Conservation (phyloP, 2,329 filamentous ascomycete genomes). For the Alternaria viburni region DNA sequence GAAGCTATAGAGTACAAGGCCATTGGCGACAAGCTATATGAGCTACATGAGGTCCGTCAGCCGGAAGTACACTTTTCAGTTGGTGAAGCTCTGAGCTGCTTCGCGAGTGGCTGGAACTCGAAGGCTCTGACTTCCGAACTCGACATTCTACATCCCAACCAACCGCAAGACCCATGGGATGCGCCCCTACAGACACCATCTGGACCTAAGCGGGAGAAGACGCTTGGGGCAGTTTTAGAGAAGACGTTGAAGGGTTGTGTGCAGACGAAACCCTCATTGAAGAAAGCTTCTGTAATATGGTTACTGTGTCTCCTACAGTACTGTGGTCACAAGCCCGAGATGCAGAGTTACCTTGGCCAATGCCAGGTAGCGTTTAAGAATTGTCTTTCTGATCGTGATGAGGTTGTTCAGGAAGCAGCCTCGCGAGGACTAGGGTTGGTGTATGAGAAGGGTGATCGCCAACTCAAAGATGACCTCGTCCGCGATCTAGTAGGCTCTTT, state of each 20-base stretch:
- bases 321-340: constrained; percentile 76
- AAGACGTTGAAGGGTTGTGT: constrained; percentile 80
- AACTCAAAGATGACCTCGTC: constrained; percentile 80
- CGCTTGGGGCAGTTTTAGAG: constrained; percentile 65
- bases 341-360: constrained; percentile 76
- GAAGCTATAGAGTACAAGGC: constrained; percentile 53
- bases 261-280: constrained; percentile 83
- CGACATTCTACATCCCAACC: constrained; percentile 69
- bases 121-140: constrained; percentile 75
- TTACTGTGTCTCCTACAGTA: constrained; percentile 89
- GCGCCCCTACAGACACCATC: constrained; percentile 34
- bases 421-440: constrained; percentile 90
- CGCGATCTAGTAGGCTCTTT: constrained; percentile 89
- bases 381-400: constrained; percentile 85
- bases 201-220: constrained; percentile 45
- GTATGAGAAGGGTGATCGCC: constrained; percentile 87
- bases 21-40: constrained; percentile 73
- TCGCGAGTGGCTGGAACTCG: constrained; percentile 82
- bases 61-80: constrained; percentile 89
- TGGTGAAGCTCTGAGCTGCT: constrained; percentile 83
- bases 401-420: constrained; percentile 94
- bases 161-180: constrained; percentile 41
- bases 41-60: constrained; percentile 81
- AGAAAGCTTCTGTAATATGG: constrained; percentile 95
- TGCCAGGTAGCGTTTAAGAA: constrained; percentile 88